A percentile compares a stretch with the other conserved stretches of the same genome.
phyloP scores from a whole-genome alignment of 2,329 filamentous ascomycete species.

The Penicillium thymicola region DNA sequence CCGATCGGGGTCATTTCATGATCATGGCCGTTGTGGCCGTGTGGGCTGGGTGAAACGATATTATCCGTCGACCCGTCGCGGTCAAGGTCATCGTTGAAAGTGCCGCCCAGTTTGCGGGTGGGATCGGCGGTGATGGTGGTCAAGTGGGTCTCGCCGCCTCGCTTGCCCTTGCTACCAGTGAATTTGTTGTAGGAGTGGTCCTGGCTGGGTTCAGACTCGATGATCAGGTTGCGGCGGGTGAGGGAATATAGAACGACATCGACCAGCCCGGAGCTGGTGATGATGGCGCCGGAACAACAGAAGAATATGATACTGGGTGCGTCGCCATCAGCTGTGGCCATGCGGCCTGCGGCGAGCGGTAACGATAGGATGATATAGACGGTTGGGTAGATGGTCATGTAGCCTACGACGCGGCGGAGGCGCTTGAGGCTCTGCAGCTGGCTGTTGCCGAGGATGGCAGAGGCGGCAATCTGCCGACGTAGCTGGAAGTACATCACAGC shows the following conservation, averaged over 20 bases:
- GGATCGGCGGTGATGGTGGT: conserved; percentile 32
- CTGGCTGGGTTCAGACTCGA: conserved; percentile 48
- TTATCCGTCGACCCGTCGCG: conserved; percentile 48
- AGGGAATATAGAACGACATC: conserved; percentile 58
- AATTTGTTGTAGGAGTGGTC: conserved; percentile 35
- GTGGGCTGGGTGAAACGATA: conserved; percentile 34
- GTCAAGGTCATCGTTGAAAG: conserved; percentile 28
- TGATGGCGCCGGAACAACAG: conserved; percentile 53
- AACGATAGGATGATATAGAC: conserved; percentile 62
- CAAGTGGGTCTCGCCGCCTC: conserved; percentile 31
- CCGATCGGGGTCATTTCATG: conserved; percentile 33
- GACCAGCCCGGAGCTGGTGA: conserved; percentile 58
- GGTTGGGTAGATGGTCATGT: conserved; percentile 49
- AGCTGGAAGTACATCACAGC: conserved; percentile 49
- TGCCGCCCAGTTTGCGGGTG: conserved; percentile 13
- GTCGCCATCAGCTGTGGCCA: conserved; percentile 39
- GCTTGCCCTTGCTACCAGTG: conserved; percentile 24
- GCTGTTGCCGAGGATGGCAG: conserved; percentile 34
- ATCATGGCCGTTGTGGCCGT: conserved; percentile 4
- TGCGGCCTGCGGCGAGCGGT: conserved; percentile 54
- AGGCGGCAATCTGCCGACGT: conserved; percentile 43
- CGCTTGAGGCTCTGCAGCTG: conserved; percentile 39
- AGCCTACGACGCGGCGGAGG: conserved; percentile 43
- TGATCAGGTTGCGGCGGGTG: conserved; percentile 55
- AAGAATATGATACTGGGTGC: conserved; percentile 43